These are phyloP conservation scores for Neurospora sp. DNA, from an alignment of 495 filamentous ascomycete genomes.

Conservation along the genomic window DNA sequence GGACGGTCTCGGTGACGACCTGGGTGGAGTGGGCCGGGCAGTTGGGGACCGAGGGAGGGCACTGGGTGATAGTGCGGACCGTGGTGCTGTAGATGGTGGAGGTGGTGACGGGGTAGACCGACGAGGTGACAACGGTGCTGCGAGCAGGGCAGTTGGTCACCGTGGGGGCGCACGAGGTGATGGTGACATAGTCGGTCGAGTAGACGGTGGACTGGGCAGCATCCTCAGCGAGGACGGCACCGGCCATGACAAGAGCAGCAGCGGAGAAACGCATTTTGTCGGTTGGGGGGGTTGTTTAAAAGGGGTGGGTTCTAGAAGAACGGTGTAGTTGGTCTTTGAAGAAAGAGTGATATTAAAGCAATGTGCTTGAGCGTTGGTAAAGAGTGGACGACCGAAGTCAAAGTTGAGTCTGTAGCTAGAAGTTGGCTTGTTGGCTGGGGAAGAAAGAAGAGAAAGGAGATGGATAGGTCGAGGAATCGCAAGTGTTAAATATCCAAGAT, in stretches of 20 bases:
- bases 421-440: conserved; percentile 40
- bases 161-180: conserved; percentile 42
- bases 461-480: conserved; percentile 14
- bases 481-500: conserved; percentile 22
- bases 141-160: conserved; percentile 45
- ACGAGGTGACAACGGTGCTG: conserved; percentile 29
- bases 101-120: conserved; percentile 30
- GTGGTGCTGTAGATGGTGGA: conserved; percentile 43
- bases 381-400: conserved; percentile 56
- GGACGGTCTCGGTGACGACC: conserved; percentile 24
- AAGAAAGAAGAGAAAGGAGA: conserved; percentile 28
- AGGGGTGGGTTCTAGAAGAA: conserved; percentile 15
- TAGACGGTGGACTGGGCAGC: conserved; percentile 37
- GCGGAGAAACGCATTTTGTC: conserved; percentile 48
- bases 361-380: conserved; percentile 32
- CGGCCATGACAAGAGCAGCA: conserved; percentile 41
- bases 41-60: conserved; percentile 47
- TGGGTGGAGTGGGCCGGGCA: conserved; percentile 45
- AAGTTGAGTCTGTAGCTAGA: conserved; percentile 32
- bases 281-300: conserved; percentile 24
- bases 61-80: conserved; percentile 49
- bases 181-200: conserved; percentile 45
- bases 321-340: conserved; percentile 13
- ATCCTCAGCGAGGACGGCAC: conserved; percentile 34
- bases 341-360: conserved; percentile 30